Conservation (phyloP, 1,284 basidiomycete genomes). For the Xanthoconium separans region DNA sequence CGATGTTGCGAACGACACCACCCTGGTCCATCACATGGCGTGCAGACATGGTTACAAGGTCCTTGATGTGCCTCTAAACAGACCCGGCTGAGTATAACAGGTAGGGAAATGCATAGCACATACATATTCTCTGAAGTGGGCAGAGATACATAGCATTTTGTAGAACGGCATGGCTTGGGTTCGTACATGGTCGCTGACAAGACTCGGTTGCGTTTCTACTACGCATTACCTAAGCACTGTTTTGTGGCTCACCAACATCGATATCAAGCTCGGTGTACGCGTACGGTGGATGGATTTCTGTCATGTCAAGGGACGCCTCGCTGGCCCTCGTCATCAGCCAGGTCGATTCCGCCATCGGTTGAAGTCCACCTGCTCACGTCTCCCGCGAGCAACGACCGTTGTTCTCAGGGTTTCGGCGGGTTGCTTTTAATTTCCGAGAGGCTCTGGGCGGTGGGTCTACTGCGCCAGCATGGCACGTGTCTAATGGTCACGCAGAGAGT, state of each 20-base stretch:
- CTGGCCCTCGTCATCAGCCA: background rate
- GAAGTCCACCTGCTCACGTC: background rate
- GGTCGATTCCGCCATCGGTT: background rate
- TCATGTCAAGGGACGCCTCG: background rate
- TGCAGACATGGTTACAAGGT: constrained; percentile 73
- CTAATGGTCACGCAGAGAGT: background rate
- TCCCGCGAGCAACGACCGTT: background rate
- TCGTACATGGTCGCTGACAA: no score
- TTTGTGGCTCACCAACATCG: background rate
- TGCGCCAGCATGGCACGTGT: constrained; percentile 7
- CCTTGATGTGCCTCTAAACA: constrained; percentile 69
- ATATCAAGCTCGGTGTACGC: background rate
- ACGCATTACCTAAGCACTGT: constrained; percentile 8
- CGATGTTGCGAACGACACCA: constrained; percentile 77
- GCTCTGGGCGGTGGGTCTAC: constrained; percentile 7
- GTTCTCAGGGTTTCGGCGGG: constrained; percentile 14
- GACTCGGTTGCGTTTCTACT: background rate
- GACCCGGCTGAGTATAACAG: constrained; percentile 1
- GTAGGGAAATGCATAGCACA: constrained; percentile 21
- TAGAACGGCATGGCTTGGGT: constrained; percentile 54
- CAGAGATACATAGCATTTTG: constrained; percentile 75
- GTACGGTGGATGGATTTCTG: background rate
- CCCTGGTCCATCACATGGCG: constrained; percentile 74
- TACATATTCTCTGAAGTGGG: constrained; percentile 73
- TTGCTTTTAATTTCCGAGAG: constrained; percentile 31